Percentiles rank a stretch among this genome's conserved stretches.
phyloP scores from a whole-genome alignment of 805 yeast species.

The Candida ovalis region DNA sequence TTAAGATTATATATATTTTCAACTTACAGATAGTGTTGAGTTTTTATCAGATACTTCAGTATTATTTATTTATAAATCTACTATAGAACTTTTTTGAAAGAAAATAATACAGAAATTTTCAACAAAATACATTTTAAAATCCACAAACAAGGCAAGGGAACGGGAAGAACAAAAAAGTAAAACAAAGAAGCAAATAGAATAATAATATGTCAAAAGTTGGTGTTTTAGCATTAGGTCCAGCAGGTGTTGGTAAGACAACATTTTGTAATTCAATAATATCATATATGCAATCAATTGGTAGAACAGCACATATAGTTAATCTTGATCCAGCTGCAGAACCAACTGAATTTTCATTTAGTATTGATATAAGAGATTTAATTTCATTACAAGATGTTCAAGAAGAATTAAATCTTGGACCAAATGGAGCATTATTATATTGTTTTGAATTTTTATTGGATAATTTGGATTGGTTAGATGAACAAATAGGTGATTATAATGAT shows the following conservation, averaged over 20 bases:
- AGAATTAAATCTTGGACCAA: slow-evolving; percentile 89
- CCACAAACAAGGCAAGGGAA: neutral
- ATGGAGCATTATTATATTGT: slow-evolving; percentile 90
- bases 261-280: slow-evolving; percentile 85
- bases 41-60: too few species aligned
- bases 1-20: too few species aligned
- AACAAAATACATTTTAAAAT: too few species aligned
- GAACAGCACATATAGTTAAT: slow-evolving; percentile 92
- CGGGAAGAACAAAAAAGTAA: neutral
- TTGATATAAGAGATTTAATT: slow-evolving; percentile 87
- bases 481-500: slow-evolving; percentile 92
- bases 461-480: slow-evolving; percentile 96
- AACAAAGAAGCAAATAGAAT: neutral
- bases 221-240: slow-evolving; percentile 91
- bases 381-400: slow-evolving; percentile 94
- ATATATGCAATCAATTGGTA: slow-evolving; percentile 85
- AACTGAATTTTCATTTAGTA: slow-evolving; percentile 82
- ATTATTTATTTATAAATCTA: too few species aligned
- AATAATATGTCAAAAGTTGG: slow-evolving; percentile 88
- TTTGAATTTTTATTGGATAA: slow-evolving; percentile 88
- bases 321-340: slow-evolving; percentile 98
- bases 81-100: too few species aligned
- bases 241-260: slow-evolving; percentile 95
- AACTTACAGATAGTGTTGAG: too few species aligned
- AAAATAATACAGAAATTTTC: too few species aligned